Evolutionary conservation across 78 protist genomes (phyloP).

Genomic region (Emiliania huxleyi): DNA sequence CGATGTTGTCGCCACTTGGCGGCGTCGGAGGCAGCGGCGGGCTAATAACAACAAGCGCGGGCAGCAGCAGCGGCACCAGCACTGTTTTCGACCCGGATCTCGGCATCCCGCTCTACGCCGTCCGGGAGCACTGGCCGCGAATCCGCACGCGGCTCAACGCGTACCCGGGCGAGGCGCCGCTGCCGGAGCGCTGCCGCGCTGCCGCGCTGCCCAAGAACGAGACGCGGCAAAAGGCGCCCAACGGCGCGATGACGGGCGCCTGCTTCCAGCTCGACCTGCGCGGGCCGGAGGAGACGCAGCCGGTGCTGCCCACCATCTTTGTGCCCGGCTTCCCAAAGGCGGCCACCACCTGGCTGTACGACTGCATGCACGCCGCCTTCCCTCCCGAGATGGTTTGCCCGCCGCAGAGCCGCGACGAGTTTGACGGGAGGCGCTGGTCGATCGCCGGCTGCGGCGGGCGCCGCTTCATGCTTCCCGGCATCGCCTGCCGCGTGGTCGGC

Average conservation of each 20-base stretch:
- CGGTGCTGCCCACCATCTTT: neutral
- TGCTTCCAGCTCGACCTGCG: constrained; percentile 20
- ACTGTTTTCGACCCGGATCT: too few relatives aligned
- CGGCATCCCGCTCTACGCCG: neutral
- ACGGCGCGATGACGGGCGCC: neutral
- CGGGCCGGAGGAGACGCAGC: neutral
- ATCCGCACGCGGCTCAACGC: neutral
- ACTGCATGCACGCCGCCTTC: constrained; percentile 16
- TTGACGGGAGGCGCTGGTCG: neutral
- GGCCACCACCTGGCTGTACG: constrained; percentile 18
- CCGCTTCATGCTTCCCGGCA: neutral
- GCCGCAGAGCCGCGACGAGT: neutral
- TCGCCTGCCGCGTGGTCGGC: neutral
- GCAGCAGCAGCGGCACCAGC: too few relatives aligned
- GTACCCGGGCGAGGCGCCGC: neutral
- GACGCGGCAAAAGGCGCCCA: neutral
- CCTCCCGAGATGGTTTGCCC: neutral
- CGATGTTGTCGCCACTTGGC: too few relatives aligned
- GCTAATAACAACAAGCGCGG: too few relatives aligned
- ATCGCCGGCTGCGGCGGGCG: neutral
- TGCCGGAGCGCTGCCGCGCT: neutral
- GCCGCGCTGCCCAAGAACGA: neutral
- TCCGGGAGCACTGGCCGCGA: neutral
- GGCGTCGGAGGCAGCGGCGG: too few relatives aligned
- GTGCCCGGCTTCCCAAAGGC: constrained; percentile 7